Percentiles rank a stretch among this genome's conserved stretches.
Conservation (phyloP, 2,329 filamentous ascomycete genomes). For the Capronia epimyces region DNA sequence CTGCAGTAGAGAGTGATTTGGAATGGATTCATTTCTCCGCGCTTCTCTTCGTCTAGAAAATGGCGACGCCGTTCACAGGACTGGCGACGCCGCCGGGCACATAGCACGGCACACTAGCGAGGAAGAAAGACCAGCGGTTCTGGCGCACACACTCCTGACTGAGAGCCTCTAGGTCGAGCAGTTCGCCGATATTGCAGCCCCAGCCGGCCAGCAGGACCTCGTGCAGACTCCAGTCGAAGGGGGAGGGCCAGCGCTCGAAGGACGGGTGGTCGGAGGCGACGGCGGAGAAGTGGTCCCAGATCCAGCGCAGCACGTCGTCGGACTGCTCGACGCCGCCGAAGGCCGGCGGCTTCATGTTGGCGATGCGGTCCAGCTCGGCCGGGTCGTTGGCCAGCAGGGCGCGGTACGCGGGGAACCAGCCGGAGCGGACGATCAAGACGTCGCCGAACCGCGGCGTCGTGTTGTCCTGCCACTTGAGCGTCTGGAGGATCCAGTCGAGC, state of each 20-base stretch:
- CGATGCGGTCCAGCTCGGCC: conserved; percentile 23
- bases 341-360: conserved; percentile 18
- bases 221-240: conserved; percentile 28
- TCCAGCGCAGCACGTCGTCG: conserved; percentile 33
- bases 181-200: conserved; percentile 32
- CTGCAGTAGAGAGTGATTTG: too few relatives aligned
- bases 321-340: conserved; percentile 34
- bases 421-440: conserved; percentile 31
- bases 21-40: not conserved
- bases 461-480: conserved; percentile 26
- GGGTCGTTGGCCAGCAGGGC: conserved; percentile 16
- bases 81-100: conserved; percentile 29
- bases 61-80: conserved; percentile 29
- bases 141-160: conserved; percentile 36
- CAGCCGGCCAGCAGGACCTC: conserved; percentile 32
- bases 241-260: conserved; percentile 31
- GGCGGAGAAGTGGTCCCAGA: conserved; percentile 37
- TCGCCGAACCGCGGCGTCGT: conserved; percentile 30
- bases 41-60: conserved; percentile 17
- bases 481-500: conserved; percentile 27
- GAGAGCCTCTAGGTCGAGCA: conserved; percentile 40
- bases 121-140: conserved; percentile 44
- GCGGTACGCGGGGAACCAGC: conserved; percentile 30
- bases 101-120: conserved; percentile 37
- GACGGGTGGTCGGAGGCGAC: conserved; percentile 35